Conservation (phyloP, 441 rosid species). For the Raphanus hybrid region DNA sequence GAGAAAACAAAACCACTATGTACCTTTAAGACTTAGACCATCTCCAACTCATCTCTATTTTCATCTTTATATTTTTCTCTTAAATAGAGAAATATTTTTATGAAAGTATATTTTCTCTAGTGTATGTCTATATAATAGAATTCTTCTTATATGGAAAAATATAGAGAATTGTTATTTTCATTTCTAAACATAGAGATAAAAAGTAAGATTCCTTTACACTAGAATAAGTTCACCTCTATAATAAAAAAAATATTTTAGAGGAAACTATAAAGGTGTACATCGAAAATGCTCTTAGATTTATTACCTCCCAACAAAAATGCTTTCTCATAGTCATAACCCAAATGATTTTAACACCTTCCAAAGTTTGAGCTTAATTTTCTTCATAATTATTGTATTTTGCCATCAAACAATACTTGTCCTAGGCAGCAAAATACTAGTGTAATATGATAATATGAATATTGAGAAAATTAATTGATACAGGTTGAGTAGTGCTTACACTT, state of each 20-base stretch:
- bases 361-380: neutral
- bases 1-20: neutral
- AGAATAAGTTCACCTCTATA: too few species aligned
- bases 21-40: neutral
- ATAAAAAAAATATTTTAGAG: too few species aligned
- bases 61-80: too few species aligned
- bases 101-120: too few species aligned
- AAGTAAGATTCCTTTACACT: too few species aligned
- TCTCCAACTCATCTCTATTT: too few species aligned
- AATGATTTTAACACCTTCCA: neutral
- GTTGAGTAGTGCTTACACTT: neutral
- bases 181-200: too few species aligned
- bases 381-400: neutral
- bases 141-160: too few species aligned
- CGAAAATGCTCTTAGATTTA: neutral
- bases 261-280: too few species aligned
- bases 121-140: too few species aligned
- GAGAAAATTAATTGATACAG: neutral
- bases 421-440: neutral
- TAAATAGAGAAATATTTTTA: too few species aligned
- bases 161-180: too few species aligned
- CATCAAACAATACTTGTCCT: neutral
- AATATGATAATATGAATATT: neutral
- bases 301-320: neutral
- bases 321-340: neutral